These are phyloP conservation scores for Spathaspora sp. DNA, from an alignment of 1,139 yeast genomes.

Conservation along the genomic window DNA sequence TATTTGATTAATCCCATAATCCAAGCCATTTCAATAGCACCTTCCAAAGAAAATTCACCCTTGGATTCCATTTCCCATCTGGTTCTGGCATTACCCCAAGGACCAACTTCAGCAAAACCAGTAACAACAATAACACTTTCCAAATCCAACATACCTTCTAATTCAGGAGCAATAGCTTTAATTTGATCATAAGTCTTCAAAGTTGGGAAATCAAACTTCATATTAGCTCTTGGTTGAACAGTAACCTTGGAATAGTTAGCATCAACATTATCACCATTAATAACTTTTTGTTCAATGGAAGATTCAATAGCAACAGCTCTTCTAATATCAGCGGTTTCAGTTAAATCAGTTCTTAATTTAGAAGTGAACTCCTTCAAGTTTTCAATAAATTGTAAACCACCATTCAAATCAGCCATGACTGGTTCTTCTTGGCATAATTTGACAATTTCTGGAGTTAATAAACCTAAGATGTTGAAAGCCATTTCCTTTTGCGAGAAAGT, in stretches of 20 bases:
- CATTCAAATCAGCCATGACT: slow-evolving; percentile 96
- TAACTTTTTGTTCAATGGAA: slow-evolving; percentile 87
- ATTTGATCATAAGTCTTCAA: slow-evolving; percentile 76
- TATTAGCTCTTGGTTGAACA: slow-evolving; percentile 90
- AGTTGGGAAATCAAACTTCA: slow-evolving; percentile 89
- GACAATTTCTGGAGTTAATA: slow-evolving; percentile 83
- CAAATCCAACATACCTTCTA: slow-evolving; percentile 89
- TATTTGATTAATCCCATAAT: slow-evolving; percentile 97
- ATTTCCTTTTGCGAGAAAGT: slow-evolving; percentile 98
- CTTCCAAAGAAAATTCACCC: slow-evolving; percentile 97
- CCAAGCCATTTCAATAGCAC: slow-evolving; percentile 99
- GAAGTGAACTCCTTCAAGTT: slow-evolving; percentile 88
- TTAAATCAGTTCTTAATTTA: slow-evolving; percentile 75
- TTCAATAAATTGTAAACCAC: slow-evolving; percentile 93
- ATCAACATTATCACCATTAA: slow-evolving; percentile 88
- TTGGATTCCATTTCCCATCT: slow-evolving; percentile 99
- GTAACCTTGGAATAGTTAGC: slow-evolving; percentile 75
- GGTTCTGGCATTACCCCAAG: slow-evolving; percentile 99
- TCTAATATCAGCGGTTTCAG: slow-evolving; percentile 87
- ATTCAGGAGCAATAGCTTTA: slow-evolving; percentile 67
- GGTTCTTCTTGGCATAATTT: slow-evolving; percentile 91
- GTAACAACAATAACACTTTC: slow-evolving; percentile 92
- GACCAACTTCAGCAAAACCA: slow-evolving; percentile 98
- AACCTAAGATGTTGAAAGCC: slow-evolving; percentile 97
- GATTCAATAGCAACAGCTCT: slow-evolving; percentile 94